Conservation (phyloP, 306 rosid genomes). For the Acacia acuminata region DNA sequence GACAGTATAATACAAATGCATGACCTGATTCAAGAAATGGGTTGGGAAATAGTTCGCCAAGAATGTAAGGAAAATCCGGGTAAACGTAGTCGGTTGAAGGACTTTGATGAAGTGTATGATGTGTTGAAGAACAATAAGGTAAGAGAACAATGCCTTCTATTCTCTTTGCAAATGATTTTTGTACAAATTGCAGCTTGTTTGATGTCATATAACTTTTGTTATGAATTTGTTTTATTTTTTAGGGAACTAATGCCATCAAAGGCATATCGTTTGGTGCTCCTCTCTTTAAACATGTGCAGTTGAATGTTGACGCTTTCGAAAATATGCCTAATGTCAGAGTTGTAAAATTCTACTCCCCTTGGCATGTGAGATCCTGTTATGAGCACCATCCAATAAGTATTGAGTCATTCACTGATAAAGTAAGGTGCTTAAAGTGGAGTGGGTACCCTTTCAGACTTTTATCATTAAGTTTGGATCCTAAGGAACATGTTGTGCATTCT, state of each 20-base stretch:
- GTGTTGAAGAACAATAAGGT: constrained; percentile 16
- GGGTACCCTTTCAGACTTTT: too few species aligned
- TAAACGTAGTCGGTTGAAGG: constrained; percentile 9
- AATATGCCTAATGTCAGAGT: too few species aligned
- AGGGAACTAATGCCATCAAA: constrained; percentile 19
- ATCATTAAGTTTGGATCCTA: too few species aligned
- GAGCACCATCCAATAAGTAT: too few species aligned
- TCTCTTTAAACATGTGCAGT: neutral
- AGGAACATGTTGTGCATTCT: too few species aligned
- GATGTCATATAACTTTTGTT: too few species aligned
- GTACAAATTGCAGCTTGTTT: neutral
- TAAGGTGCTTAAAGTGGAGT: too few species aligned
- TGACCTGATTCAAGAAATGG: constrained; percentile 34
- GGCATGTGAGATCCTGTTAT: too few species aligned
- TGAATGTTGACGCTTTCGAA: too few species aligned
- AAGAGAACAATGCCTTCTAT: neutral
- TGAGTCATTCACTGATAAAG: too few species aligned
- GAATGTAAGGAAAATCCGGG: neutral
- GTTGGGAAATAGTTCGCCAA: constrained; percentile 19
- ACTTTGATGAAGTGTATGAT: neutral
- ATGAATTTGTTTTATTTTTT: too few species aligned
- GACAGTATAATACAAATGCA: neutral
- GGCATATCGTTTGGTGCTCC: neutral
- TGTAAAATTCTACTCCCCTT: too few species aligned
- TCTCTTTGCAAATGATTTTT: neutral